Percentiles rank a stretch among this genome's conserved stretches.
phyloP scores from a whole-genome alignment of 352 stramenopile species.

The Pythium volutum region DNA sequence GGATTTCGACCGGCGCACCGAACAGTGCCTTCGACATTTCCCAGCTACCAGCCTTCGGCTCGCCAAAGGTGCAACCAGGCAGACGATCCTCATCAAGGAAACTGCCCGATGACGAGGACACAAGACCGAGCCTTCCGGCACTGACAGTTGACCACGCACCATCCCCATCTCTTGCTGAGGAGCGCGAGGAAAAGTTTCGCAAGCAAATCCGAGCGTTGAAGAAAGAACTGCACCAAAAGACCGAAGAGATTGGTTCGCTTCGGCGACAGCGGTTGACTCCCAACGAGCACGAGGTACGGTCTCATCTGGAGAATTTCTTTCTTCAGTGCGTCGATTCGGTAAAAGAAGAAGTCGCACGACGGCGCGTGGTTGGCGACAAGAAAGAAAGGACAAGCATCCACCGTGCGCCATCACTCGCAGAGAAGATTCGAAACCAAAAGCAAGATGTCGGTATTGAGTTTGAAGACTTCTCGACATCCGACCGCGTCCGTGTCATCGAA shows the following conservation, averaged over 20 bases:
- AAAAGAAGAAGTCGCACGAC: conserved; percentile 64
- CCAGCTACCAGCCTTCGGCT: conserved; percentile 43
- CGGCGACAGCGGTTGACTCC: conserved; percentile 34
- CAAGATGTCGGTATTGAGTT: conserved; percentile 42
- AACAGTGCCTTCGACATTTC: conserved; percentile 29
- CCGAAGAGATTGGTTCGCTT: conserved; percentile 41
- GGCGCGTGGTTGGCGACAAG: conserved; percentile 29
- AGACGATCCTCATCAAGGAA: conserved; percentile 5
- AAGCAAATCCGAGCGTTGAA: conserved; percentile 68
- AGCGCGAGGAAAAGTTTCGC: conserved; percentile 68
- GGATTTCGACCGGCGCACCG: conserved; percentile 26
- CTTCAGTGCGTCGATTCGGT: conserved; percentile 80
- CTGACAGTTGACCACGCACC: not conserved
- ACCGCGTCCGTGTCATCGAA: conserved; percentile 75
- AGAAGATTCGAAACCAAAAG: conserved; percentile 31
- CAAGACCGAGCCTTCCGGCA: conserved; percentile 6
- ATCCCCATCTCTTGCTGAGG: conserved; percentile 29
- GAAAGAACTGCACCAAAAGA: conserved; percentile 64
- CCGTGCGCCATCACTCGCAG: conserved; percentile 18
- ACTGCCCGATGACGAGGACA: conserved; percentile 8
- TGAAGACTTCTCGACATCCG: conserved; percentile 63
- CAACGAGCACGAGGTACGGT: conserved; percentile 34
- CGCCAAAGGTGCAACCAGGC: conserved; percentile 1
- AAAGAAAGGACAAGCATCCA: conserved; percentile 6
- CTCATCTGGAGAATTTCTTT: conserved; percentile 73